Evolutionary conservation across 139 green algal species (phyloP).

Genomic region (Chlorella sp.): DNA sequence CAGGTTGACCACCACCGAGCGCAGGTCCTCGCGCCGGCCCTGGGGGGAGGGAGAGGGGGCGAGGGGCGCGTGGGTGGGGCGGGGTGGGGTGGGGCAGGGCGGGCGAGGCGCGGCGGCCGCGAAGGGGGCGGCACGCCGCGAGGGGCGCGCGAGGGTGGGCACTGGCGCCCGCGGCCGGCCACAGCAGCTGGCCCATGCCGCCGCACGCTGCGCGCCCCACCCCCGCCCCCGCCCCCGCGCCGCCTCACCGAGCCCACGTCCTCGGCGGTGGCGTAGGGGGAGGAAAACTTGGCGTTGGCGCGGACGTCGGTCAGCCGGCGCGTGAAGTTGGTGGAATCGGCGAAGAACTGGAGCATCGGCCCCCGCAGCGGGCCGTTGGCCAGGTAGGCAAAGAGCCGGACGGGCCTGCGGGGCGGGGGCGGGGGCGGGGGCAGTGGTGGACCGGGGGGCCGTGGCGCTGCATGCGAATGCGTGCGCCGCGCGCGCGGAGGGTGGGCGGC

Average conservation of each 20-base stretch:
- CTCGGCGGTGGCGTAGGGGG: conserved; percentile 47
- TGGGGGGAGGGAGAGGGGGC: background rate
- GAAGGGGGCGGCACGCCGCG: too few relatives aligned
- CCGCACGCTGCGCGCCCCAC: too few relatives aligned
- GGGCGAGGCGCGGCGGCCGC: background rate
- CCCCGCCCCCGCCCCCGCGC: too few relatives aligned
- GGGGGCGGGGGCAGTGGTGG: background rate
- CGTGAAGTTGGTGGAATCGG: conserved; percentile 85
- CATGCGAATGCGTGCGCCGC: background rate
- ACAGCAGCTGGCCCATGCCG: background rate
- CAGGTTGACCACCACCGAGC: conserved; percentile 68
- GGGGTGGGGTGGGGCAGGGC: background rate
- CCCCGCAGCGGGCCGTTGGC: conserved; percentile 59
- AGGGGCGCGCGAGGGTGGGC: too few relatives aligned
- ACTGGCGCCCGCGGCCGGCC: too few relatives aligned
- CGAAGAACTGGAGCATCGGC: conserved; percentile 81
- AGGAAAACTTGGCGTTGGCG: conserved; percentile 89
- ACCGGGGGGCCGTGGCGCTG: background rate
- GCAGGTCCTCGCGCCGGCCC: conserved; percentile 57
- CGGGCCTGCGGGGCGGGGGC: conserved; percentile 20
- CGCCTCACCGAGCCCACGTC: conserved; percentile 37
- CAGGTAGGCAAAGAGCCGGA: conserved; percentile 57
- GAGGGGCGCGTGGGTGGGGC: background rate
- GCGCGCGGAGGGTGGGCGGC: background rate
- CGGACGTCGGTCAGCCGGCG: conserved; percentile 74